phyloP scores from a whole-genome alignment of 1,139 yeast genomes.

The Pneumocystis jirovecii region DNA sequence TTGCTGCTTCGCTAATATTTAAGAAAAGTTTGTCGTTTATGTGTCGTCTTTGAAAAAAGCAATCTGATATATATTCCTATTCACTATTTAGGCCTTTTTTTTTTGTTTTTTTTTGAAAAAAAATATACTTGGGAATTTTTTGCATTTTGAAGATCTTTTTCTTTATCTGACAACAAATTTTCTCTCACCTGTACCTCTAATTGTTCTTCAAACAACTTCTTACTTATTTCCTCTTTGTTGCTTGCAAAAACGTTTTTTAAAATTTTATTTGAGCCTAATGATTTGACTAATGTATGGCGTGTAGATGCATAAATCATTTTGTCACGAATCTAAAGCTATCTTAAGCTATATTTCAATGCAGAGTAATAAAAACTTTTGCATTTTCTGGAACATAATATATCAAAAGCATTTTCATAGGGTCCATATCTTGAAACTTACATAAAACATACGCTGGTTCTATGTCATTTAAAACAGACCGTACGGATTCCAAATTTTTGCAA shows the following conservation, averaged over 20 bases:
- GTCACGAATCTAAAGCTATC: conserved; percentile 35
- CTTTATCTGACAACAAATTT: conserved; percentile 45
- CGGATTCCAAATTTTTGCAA: conserved; percentile 25
- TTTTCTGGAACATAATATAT: conserved; percentile 76
- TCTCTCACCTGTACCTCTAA: conserved; percentile 26
- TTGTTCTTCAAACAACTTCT: conserved; percentile 31
- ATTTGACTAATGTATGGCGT: conserved; percentile 56
- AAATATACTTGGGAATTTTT: conserved; percentile 22
- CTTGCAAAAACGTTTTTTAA: conserved; percentile 39
- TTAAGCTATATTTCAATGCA: neutral
- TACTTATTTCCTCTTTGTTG: conserved; percentile 47
- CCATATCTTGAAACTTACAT: conserved; percentile 28
- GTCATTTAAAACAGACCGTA: conserved; percentile 30
- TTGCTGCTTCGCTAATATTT: conserved; percentile 16
- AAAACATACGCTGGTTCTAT: conserved; percentile 49
- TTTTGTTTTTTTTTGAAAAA: neutral
- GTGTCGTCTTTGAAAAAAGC: neutral
- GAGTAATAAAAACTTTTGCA: conserved; percentile 31
- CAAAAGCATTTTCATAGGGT: conserved; percentile 33
- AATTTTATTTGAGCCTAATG: conserved; percentile 54
- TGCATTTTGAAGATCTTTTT: conserved; percentile 36
- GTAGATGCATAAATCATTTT: conserved; percentile 94
- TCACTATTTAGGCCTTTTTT: neutral
- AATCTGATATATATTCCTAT: neutral
- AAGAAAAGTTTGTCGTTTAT: neutral